Evolutionary conservation across 257 asterid species (phyloP).

Genomic region (Solanum medicagineum): DNA sequence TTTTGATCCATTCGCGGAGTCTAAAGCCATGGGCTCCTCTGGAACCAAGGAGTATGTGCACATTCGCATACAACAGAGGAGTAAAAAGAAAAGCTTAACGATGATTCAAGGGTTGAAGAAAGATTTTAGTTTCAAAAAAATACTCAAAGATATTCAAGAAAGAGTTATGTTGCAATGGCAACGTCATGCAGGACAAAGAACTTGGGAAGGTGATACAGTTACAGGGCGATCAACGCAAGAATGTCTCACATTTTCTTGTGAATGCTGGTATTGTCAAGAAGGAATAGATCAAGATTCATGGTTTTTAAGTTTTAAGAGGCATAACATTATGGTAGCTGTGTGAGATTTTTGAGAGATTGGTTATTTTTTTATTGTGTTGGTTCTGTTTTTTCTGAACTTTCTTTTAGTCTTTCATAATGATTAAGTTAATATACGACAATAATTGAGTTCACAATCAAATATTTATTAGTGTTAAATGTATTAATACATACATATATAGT

Average conservation of each 20-base stretch:
- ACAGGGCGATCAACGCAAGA: not conserved
- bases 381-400: too few species aligned
- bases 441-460: not conserved
- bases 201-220: not conserved
- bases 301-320: not conserved
- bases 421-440: too few species aligned
- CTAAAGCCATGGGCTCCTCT: not conserved
- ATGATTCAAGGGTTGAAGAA: not conserved
- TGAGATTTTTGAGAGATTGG: not conserved
- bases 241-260: not conserved
- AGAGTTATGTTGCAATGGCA: not conserved
- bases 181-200: not conserved
- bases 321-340: not conserved
- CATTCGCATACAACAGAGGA: not conserved
- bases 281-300: not conserved
- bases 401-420: not conserved
- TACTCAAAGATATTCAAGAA: not conserved
- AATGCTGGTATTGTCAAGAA: not conserved
- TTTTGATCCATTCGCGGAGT: not conserved
- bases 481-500: too few species aligned
- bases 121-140: not conserved
- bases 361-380: not conserved
- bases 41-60: not conserved
- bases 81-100: not conserved
- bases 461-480: too few species aligned